A percentile compares a stretch with the other conserved stretches of the same genome.
Evolutionary conservation across 495 filamentous ascomycete genomes (phyloP).

Genomic region (Talaromyces trachyspermus): DNA sequence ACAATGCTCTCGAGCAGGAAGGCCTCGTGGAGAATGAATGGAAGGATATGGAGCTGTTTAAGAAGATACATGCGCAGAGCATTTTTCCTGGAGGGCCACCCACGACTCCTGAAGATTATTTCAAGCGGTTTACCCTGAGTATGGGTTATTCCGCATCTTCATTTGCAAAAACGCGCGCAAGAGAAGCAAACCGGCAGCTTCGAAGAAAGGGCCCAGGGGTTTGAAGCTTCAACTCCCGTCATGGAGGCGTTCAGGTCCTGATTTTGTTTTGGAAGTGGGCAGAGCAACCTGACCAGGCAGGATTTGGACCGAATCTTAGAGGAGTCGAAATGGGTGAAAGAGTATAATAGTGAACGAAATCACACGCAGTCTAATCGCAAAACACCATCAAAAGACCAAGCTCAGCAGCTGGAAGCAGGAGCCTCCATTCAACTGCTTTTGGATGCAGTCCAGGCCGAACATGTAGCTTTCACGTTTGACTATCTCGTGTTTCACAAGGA

Average conservation of each 20-base stretch:
- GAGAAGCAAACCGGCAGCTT: conserved; percentile 4
- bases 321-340: conserved; percentile 3
- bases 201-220: conserved; percentile 19
- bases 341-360: background rate
- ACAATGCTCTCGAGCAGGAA: conserved; percentile 26
- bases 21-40: conserved; percentile 17
- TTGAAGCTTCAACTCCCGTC: conserved; percentile 19
- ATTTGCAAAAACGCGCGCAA: conserved; percentile 18
- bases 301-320: conserved; percentile 4
- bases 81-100: conserved; percentile 28
- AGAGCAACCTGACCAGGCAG: background rate
- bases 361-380: background rate
- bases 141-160: conserved; percentile 23
- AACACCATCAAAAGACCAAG: background rate
- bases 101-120: conserved; percentile 15
- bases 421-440: background rate
- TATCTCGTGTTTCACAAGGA: conserved; percentile 27
- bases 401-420: background rate
- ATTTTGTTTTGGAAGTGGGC: conserved; percentile 13
- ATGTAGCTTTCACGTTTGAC: conserved; percentile 24
- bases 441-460: conserved; percentile 11
- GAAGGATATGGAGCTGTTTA: conserved; percentile 29
- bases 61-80: conserved; percentile 11
- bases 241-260: conserved; percentile 22
- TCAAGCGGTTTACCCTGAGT: conserved; percentile 27